Evolutionary conservation across 768 basidiomycete species (phyloP), one percentile per base, ranked within the genome.

Genomic region (Cyclocybe cylindracea): DNA sequence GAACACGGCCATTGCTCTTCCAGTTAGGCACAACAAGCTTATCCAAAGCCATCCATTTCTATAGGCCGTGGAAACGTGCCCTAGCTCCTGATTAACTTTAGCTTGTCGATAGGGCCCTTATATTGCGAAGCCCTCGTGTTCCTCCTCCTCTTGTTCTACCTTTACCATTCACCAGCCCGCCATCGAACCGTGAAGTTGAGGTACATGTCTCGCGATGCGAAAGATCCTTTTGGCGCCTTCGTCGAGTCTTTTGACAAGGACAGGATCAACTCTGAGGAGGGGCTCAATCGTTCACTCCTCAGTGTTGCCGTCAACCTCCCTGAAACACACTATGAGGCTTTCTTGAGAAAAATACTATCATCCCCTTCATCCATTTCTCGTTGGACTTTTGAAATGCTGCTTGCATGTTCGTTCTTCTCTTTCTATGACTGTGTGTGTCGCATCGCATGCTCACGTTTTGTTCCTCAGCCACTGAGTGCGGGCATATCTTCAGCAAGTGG

Each of bases 361-460:
- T 46, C 53, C 4, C n/a, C 53, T 4, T 24, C 45, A 14, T 36
- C 5, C 13, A 48, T 52, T 31, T 51, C 50, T 33, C 44, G 33
- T 38, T 45, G 43, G 24, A 33, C 50, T 10, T 39, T 59, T 10
- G 58, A 53, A 46, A 48, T 59, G 8, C 41, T 56, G 31, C 51
- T 59, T 47, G 39, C 58, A 16, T 43, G 58, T 59, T 39, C 13
- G 58, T 58, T 19, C n/a, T 14, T 45, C n/a, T 19, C 38, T 18
- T 40, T 39, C 14, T 7, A 24, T 36, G 2, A n/a, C 37, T 14
- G 39, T 11, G 5, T n/a, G 16, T 32, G 33, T 19, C 34, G 43
- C 40, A 33, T 36, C 10, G 11, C 16, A 7, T 13, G 29, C 14
- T 47, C 9, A 51, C 11, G 2, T 24, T 24, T 32, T 29, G 10